Evolutionary conservation across 345 rosid genomes (phyloP).

Genomic region (Ricinus communis): DNA sequence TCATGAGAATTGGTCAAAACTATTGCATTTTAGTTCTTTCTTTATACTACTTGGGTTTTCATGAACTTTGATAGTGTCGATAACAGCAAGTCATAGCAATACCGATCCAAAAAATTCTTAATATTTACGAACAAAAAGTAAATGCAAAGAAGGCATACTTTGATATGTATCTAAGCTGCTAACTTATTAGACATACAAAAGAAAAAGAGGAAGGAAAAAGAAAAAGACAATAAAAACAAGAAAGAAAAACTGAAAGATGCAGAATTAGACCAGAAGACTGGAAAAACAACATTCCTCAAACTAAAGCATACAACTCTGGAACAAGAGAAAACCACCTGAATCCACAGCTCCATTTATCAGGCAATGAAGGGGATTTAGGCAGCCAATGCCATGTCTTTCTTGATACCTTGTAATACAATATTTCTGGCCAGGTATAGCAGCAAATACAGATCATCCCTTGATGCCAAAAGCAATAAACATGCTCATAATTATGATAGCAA

Average conservation of each 20-base stretch:
- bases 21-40: too few relatives aligned
- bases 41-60: too few relatives aligned
- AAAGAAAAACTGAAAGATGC: neutral
- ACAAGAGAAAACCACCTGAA: slow-evolving; percentile 89
- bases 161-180: neutral
- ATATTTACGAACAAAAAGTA: too few relatives aligned
- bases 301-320: slow-evolving; percentile 61
- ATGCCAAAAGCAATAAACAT: slow-evolving; percentile 89
- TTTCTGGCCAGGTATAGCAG: slow-evolving; percentile 98
- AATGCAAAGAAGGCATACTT: neutral
- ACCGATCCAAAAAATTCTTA: neutral
- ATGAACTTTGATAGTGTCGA: too few relatives aligned
- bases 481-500: slow-evolving; percentile 85
- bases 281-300: slow-evolving; percentile 32
- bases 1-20: neutral
- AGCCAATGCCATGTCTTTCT: slow-evolving; percentile 91
- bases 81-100: neutral
- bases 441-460: slow-evolving; percentile 73
- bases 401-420: slow-evolving; percentile 63
- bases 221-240: neutral
- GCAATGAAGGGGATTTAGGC: slow-evolving; percentile 76
- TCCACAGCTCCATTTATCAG: slow-evolving; percentile 91
- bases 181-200: neutral
- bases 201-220: too few relatives aligned
- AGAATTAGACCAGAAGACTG: slow-evolving; percentile 11